Conservation (phyloP, 257 asterid species). For the Coffea canephora region DNA sequence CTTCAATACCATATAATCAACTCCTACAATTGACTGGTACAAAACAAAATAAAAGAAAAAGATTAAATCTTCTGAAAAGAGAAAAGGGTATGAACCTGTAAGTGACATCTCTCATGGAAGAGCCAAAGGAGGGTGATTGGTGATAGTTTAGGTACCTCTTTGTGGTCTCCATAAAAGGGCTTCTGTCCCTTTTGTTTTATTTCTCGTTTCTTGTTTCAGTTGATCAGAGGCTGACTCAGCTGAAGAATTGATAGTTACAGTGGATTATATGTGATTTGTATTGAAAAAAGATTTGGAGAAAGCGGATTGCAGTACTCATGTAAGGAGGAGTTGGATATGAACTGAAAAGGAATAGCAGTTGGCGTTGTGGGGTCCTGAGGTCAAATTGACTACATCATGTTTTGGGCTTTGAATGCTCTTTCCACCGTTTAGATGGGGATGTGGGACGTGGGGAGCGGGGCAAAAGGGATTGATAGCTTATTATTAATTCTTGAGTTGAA, state of each 20-base stretch:
- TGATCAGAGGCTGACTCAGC: neutral
- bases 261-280: too few species aligned
- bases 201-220: neutral
- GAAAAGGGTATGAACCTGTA: conserved; percentile 14
- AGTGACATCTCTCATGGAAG: conserved; percentile 20
- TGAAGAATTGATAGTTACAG: too few species aligned
- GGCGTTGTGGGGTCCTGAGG: too few species aligned
- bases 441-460: too few species aligned
- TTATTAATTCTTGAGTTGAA: too few species aligned
- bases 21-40: too few species aligned
- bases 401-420: too few species aligned
- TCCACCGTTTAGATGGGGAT: neutral
- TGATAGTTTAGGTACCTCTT: conserved; percentile 4
- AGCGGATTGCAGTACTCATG: neutral
- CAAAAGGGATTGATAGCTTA: too few species aligned
- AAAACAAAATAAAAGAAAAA: neutral
- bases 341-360: neutral
- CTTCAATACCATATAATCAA: too few species aligned
- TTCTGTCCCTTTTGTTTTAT: neutral
- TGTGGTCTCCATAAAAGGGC: neutral
- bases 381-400: too few species aligned
- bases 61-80: neutral
- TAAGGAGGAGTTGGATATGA: neutral
- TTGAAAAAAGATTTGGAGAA: neutral
- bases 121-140: conserved; percentile 13